Conservation (phyloP, 202 grass and related monocot genomes). For the Saccharum hybrid region DNA sequence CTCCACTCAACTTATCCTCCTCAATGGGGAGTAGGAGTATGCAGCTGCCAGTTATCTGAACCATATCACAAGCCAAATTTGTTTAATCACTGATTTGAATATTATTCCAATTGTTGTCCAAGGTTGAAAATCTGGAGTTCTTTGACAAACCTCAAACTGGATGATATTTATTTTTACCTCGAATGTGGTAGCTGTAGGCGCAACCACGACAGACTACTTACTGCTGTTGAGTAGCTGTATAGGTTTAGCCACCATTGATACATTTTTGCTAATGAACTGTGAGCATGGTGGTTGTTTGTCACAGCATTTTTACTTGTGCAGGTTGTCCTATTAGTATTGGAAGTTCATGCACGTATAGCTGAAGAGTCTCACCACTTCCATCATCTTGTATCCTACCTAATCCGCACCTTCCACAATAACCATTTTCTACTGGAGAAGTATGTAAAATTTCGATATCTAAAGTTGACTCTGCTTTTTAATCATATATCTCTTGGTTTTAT, state of each 20-base stretch:
- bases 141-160: neutral
- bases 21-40: neutral
- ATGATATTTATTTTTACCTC: slow-evolving; percentile 20
- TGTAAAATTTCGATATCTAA: slow-evolving; percentile 32
- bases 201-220: slow-evolving; percentile 2
- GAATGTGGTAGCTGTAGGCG: slow-evolving; percentile 4
- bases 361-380: slow-evolving; percentile 79
- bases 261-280: slow-evolving; percentile 16
- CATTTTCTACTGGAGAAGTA: slow-evolving; percentile 90
- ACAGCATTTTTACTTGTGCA: slow-evolving; percentile 49
- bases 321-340: slow-evolving; percentile 93
- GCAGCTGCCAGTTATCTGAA: neutral
- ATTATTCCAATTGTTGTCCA: slow-evolving; percentile 7
- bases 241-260: neutral
- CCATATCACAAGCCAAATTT: slow-evolving; percentile 22
- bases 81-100: neutral
- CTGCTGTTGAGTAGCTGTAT: no score
- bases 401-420: slow-evolving; percentile 73
- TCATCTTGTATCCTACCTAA: slow-evolving; percentile 75
- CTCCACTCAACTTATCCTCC: neutral
- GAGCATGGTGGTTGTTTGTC: slow-evolving; percentile 18
- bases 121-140: slow-evolving; percentile 18
- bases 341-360: slow-evolving; percentile 93
- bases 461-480: slow-evolving; percentile 14
- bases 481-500: slow-evolving; percentile 38